Percentiles rank a stretch among this genome's conserved stretches.
Evolutionary conservation across 2,329 filamentous ascomycete species (phyloP).

Genomic region (Simplicillium sp.): DNA sequence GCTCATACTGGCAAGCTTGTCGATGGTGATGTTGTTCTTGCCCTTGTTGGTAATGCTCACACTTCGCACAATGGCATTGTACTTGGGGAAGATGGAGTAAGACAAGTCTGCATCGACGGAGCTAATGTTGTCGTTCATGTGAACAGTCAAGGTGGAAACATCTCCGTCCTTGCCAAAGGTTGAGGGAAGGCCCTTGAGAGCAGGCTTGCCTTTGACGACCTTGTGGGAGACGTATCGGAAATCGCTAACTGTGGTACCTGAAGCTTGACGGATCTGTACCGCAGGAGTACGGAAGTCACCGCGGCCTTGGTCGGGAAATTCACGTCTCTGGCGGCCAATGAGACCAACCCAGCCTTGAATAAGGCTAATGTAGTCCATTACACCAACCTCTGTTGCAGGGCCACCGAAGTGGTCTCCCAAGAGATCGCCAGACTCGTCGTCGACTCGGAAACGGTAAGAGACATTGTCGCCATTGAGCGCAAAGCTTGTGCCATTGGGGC

Average conservation of each 20-base stretch:
- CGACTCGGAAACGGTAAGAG: conserved; percentile 56
- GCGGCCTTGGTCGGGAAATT: conserved; percentile 55
- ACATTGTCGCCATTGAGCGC: conserved; percentile 44
- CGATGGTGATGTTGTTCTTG: conserved; percentile 37
- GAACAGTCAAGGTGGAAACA: conserved; percentile 49
- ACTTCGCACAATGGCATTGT: conserved; percentile 52
- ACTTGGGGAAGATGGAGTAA: conserved; percentile 54
- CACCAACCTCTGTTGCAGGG: conserved; percentile 36
- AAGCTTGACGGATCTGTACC: conserved; percentile 47
- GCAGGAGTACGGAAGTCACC: conserved; percentile 55
- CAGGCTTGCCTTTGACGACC: conserved; percentile 46
- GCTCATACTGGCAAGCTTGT: conserved; percentile 51
- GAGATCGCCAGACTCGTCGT: conserved; percentile 44
- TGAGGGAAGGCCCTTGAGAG: conserved; percentile 44
- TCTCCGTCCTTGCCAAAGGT: conserved; percentile 47
- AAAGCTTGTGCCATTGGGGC: conserved; percentile 38
- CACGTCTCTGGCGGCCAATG: conserved; percentile 42
- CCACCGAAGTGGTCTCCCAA: conserved; percentile 54
- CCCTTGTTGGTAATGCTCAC: conserved; percentile 53
- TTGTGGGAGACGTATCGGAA: conserved; percentile 49
- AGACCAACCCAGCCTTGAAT: conserved; percentile 43
- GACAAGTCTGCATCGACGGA: conserved; percentile 47
- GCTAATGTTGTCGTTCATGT: conserved; percentile 49
- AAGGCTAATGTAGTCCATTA: conserved; percentile 23
- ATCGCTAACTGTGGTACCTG: conserved; percentile 48